These are phyloP conservation scores for Leucosporidium scottii DNA, from an alignment of 768 basidiomycete genomes.

Conservation along the genomic window DNA sequence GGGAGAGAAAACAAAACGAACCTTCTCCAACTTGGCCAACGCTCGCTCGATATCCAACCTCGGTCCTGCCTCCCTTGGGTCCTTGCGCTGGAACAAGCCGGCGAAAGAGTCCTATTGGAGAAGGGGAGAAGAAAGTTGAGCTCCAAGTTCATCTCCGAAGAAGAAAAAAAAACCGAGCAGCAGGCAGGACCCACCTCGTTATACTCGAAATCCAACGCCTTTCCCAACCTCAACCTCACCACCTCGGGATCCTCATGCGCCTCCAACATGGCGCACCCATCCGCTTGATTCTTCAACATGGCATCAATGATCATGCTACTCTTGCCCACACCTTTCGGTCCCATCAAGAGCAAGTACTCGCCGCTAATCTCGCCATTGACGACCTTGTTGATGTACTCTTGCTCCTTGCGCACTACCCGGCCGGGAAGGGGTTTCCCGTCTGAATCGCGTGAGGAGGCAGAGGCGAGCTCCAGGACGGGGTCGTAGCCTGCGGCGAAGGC, in stretches of 20 bases:
- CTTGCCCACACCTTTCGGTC: constrained; percentile 51
- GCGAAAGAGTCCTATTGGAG: constrained; percentile 38
- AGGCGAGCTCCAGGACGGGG: constrained; percentile 68
- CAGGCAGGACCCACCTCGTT: constrained; percentile 44
- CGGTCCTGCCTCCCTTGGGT: constrained; percentile 78
- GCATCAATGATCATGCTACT: constrained; percentile 16
- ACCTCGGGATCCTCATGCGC: constrained; percentile 82
- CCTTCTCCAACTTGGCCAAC: constrained; percentile 63
- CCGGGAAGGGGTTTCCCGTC: constrained; percentile 41
- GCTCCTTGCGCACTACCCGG: constrained; percentile 54
- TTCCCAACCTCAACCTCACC: constrained; percentile 70
- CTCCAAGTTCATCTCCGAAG: not conserved
- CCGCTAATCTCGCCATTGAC: constrained; percentile 65
- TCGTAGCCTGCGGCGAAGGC: constrained; percentile 71
- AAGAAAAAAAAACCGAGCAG: not conserved
- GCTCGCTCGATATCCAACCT: constrained; percentile 71
- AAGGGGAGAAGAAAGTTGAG: not conserved
- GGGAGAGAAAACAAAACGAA: not conserved
- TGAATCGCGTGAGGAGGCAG: constrained; percentile 44
- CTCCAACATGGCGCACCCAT: constrained; percentile 63
- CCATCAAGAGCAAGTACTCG: constrained; percentile 68
- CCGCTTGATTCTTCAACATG: constrained; percentile 26
- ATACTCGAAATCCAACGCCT: constrained; percentile 77
- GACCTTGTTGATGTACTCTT: constrained; percentile 68
- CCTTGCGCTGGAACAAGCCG: constrained; percentile 69